These are phyloP conservation scores for Spirogloea muscicola DNA, from an alignment of 139 green algal species.

Conservation along the genomic window DNA sequence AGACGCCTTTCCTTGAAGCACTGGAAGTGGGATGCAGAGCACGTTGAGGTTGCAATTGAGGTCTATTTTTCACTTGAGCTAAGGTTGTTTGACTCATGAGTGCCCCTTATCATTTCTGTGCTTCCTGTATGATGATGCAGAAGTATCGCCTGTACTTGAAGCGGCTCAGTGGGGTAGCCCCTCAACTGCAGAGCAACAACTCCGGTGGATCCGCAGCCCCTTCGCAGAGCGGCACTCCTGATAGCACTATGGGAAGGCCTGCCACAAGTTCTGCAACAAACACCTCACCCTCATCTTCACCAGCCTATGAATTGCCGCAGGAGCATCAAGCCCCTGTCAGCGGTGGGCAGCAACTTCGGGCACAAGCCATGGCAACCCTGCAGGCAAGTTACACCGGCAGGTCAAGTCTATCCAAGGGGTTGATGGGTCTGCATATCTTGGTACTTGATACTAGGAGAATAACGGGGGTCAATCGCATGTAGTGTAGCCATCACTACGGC, in stretches of 20 bases:
- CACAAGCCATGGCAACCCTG: too few relatives aligned
- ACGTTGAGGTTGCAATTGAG: background rate
- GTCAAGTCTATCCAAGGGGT: too few relatives aligned
- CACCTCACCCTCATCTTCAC: background rate
- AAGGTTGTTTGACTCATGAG: background rate
- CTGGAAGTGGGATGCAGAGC: background rate
- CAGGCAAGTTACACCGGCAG: too few relatives aligned
- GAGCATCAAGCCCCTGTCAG: too few relatives aligned
- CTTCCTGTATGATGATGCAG: slow-evolving; percentile 45
- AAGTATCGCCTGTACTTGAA: slow-evolving; percentile 93
- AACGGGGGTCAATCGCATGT: too few relatives aligned
- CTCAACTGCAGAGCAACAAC: background rate
- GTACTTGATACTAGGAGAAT: too few relatives aligned
- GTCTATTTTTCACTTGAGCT: background rate
- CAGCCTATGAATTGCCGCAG: background rate
- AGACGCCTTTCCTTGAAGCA: too few relatives aligned
- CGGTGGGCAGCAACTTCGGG: too few relatives aligned
- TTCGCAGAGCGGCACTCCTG: background rate
- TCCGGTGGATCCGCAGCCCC: background rate
- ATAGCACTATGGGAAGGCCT: background rate
- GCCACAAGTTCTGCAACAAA: background rate
- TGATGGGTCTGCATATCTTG: too few relatives aligned
- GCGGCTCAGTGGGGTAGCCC: slow-evolving; percentile 50
- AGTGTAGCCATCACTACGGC: too few relatives aligned
- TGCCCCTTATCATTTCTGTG: background rate